Conservation (phyloP, 1,284 basidiomycete species). For the Schizophyllum commune region DNA sequence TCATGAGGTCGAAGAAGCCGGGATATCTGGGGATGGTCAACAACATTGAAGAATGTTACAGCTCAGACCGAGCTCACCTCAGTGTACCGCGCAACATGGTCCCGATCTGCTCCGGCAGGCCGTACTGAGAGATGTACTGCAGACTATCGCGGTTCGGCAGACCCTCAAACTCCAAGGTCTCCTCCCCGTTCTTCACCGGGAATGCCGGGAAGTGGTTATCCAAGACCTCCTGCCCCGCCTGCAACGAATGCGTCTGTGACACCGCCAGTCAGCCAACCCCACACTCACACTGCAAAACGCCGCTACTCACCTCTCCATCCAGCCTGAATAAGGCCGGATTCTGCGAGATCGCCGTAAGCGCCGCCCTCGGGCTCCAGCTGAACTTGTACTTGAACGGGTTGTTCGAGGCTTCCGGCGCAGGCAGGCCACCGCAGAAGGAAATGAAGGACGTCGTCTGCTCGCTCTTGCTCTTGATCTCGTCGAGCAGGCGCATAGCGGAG, state of each 20-base stretch:
- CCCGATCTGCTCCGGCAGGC: constrained; percentile 45
- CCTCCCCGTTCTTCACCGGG: constrained; percentile 49
- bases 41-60: neutral
- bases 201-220: constrained; percentile 55
- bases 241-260: constrained; percentile 41
- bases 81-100: constrained; percentile 85
- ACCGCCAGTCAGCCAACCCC: constrained; percentile 2
- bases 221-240: constrained; percentile 45
- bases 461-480: constrained; percentile 46
- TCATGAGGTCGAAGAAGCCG: constrained; percentile 75
- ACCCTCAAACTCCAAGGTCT: constrained; percentile 66
- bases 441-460: constrained; percentile 74
- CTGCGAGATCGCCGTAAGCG: constrained; percentile 68
- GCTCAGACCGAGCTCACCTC: constrained; percentile 34
- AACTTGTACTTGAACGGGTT: constrained; percentile 88
- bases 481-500: constrained; percentile 76
- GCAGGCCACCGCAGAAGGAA: constrained; percentile 92
- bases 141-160: constrained; percentile 86
- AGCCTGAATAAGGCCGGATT: constrained; percentile 75
- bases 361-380: constrained; percentile 90
- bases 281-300: neutral
- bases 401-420: constrained; percentile 60
- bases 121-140: constrained; percentile 70
- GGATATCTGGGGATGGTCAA: constrained; percentile 54
- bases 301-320: constrained; percentile 38